phyloP scores from a whole-genome alignment of 2,329 filamentous ascomycete species.

The Lachnellula hyalina region DNA sequence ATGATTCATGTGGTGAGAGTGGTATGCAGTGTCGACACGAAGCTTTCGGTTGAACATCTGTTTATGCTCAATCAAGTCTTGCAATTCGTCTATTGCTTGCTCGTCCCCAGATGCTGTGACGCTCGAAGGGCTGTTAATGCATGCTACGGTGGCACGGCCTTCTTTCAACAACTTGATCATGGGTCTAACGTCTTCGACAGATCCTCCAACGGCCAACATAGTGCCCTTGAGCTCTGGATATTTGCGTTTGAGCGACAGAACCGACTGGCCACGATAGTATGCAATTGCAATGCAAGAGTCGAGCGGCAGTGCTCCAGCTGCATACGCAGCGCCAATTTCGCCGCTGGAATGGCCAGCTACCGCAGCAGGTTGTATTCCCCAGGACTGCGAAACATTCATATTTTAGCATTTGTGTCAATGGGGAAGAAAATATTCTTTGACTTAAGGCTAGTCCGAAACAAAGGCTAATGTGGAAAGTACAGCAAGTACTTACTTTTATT shows the following conservation, averaged over 20 bases:
- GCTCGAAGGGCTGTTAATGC: constrained; percentile 29
- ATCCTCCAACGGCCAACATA: constrained; percentile 49
- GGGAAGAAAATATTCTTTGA: not conserved
- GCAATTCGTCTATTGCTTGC: constrained; percentile 25
- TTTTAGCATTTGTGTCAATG: not conserved
- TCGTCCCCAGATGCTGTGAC: constrained; percentile 30
- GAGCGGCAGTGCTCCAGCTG: constrained; percentile 33
- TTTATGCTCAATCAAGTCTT: constrained; percentile 23
- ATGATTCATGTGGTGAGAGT: constrained; percentile 31
- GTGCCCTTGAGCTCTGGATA: constrained; percentile 34
- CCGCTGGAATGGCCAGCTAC: constrained; percentile 44
- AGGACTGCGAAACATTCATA: constrained; percentile 26
- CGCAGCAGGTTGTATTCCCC: constrained; percentile 36
- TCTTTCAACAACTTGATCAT: constrained; percentile 26
- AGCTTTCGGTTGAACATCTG: constrained; percentile 27
- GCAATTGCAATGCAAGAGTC: constrained; percentile 38
- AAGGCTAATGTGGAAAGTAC: not conserved
- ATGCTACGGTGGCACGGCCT: constrained; percentile 32
- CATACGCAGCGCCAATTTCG: constrained; percentile 45
- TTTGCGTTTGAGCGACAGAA: constrained; percentile 26
- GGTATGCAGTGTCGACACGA: constrained; percentile 30
- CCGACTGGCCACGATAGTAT: constrained; percentile 35
- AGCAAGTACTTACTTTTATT: constrained; percentile 24
- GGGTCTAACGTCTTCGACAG: constrained; percentile 30
- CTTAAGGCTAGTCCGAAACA: not conserved